Base-by-base conservation (phyloP, 495 filamentous ascomycete genomes). In the Echria macrotheca region DNA sequence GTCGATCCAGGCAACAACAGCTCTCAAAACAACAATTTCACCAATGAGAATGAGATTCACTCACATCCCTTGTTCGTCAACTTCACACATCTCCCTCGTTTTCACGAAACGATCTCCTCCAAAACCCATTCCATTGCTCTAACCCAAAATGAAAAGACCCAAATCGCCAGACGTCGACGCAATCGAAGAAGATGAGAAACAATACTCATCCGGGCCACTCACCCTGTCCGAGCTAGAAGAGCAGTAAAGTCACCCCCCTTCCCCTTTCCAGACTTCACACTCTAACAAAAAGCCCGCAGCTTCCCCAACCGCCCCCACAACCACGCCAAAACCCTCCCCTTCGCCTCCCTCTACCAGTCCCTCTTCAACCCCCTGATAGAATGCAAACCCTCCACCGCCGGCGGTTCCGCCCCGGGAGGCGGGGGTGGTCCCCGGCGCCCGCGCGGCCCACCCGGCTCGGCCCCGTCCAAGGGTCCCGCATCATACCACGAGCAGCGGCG, bases 281-380 rank as follows among this genome's bases (percentile, higher is more conserved):
- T 26, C 64, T 72, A 38, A 73, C 58, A 18, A 22, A 51, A 29
- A 22, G n/a, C 18, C 8, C 28, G 11, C 29, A 89, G 84, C 58
- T 96, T 87, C 63, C 90, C 90, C 24, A 83, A 91, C 59, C 80
- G 90, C 7, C 93, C 93, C 2, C 78, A 69, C 42, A 98, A 97
- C 63, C 79, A 82, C 53, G 80, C 80, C 19, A 72, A 77, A 35
- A 95, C 91, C 1, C 69, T 93, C 2, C 80, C 82, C n/a, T 98
- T 97, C 64, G 82, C 87, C 55, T 80, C 86, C 10, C 76, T 98
- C 1, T 88, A 84, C 66, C 61, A 73, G 26, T 71, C 73, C 19
- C 80, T 98, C 3, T 98, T 98, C 72, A 84, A 93, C 60, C 89
- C 90, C 3, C 72, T 98, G 2, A 88, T 80, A 42, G 83, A 89